Evolutionary conservation across 768 basidiomycete species (phyloP), one percentile per base, ranked within the genome.

Genomic region (Termitomyces sp.): DNA sequence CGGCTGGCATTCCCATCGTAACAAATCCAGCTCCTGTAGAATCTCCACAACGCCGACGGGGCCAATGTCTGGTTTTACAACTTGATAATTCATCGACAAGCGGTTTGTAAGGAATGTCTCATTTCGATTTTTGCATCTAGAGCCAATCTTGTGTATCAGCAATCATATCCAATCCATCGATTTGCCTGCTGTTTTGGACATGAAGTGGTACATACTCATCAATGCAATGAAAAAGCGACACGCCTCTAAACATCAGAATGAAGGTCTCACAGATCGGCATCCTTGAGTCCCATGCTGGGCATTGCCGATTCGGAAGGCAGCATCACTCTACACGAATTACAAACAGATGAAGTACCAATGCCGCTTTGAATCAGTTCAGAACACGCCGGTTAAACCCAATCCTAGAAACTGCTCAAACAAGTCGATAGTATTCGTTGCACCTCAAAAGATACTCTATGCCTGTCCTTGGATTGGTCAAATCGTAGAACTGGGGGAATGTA

Each of bases 391-490:
- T 49, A 34, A 59, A 25, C 60, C 42, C 50, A 61, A 45, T 49
- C 20, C 32, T 69, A 85, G 85, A 72, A 69, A 54, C 70, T 62
- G 60, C 67, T 89, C 31, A 61, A 70, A 7, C 71, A 67, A 47
- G 62, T 78, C n/a, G 72, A 80, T 34, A 73, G 74, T 14, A 72
- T 89, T 31, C 71, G 73, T 34, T 86, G 86, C 60, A 76, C 79
- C 75, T 32, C 85, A 0, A 70, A 82, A 0, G 82, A 87, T 32
- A 80, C 81, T 0, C 77, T 99, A 1, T 96, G 93, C 68, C 84
- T 99, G 17, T 98, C 95, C 9, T 75, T 98, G 32, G 97, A 98
- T 72, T 99, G 95, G 94, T 90, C 91, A 0, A 89, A 90, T 66
- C 83, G 91, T 17, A 80, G 83, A 37, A 71, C 63, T 32, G 73